phyloP scores from a whole-genome alignment of 805 yeast genomes.

The Starmerella powellii region DNA sequence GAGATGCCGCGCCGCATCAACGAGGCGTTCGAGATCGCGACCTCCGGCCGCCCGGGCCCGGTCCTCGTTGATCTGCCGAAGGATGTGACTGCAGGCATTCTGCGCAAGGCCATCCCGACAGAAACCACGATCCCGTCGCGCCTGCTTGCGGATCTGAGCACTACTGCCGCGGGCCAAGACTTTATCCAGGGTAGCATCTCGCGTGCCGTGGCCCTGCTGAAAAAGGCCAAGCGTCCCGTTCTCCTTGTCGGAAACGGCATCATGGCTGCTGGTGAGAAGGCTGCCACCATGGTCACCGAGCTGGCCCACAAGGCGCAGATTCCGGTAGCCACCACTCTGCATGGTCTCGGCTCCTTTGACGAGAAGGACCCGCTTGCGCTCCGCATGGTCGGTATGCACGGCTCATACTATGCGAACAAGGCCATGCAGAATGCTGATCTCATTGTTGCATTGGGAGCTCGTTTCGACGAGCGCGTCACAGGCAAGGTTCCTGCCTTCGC shows the following conservation, averaged over 20 bases:
- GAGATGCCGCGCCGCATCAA: conserved; percentile 92
- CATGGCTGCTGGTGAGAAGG: conserved; percentile 53
- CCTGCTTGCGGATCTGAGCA: conserved; percentile 58
- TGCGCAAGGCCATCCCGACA: conserved; percentile 81
- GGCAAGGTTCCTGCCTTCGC: conserved; percentile 78
- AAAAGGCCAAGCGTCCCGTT: conserved; percentile 75
- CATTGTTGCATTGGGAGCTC: conserved; percentile 88
- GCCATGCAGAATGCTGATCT: conserved; percentile 91
- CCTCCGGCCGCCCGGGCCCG: conserved; percentile 95
- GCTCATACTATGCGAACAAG: conserved; percentile 84
- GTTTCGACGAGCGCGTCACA: conserved; percentile 98
- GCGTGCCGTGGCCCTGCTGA: conserved; percentile 67
- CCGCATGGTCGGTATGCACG: conserved; percentile 99
- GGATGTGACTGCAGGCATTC: conserved; percentile 89
- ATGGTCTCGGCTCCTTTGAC: conserved; percentile 88
- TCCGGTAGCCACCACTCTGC: conserved; percentile 93
- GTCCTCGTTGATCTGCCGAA: conserved; percentile 95
- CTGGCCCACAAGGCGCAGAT: conserved; percentile 81
- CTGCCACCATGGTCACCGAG: conserved; percentile 60
- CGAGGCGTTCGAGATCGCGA: conserved; percentile 96
- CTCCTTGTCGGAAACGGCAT: conserved; percentile 90
- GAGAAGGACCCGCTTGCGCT: conserved; percentile 81
- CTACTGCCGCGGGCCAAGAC: conserved; percentile 50
- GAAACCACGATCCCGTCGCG: conserved; percentile 52
- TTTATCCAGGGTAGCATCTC: conserved; percentile 62